Evolutionary conservation across 306 rosid species (phyloP), one percentile per base, ranked within the genome.

Genomic region (Lotus japonicus): DNA sequence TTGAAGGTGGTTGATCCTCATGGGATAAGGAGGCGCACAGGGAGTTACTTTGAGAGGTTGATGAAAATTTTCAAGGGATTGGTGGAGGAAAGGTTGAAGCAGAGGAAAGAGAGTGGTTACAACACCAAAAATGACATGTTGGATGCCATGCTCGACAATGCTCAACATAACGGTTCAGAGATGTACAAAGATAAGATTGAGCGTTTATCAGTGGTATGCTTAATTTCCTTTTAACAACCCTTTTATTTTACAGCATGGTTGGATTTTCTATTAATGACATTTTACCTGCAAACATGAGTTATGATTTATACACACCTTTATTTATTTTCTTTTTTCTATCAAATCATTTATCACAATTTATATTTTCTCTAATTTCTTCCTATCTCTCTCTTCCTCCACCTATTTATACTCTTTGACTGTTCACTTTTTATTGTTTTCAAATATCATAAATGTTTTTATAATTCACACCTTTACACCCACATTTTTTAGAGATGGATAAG

Each of bases 1-100:
- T 41, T 74, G 15, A 79, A 79, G 54, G 9, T 63, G 42, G 0
- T 79, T 12, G 83, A 79, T n/a, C 83, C 77, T 1, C 45, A 16
- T 0, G 83, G 83, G 0, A 62, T 79, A 8, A 79, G 73, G 26
- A 56, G 69, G 15, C 61, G 83, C 6, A 13, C 58, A 0, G 64
- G 58, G 0, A 42, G 3, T 8, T 44, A 66, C 52, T 57, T 75
- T 23, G 3, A 7, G 49, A 66, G 26, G 49, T 44, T 75, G 26
- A 10, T 75, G 18, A 33, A 0, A 5, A 58, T 67, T 4, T 75
- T 75, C 51, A 41, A 28, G 5, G 4, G 18, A 1, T 67, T 75
- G 69, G 55, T 67, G 39, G 7, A 48, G 6, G 28, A 67, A 26
- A 2, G 74, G 16, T 0, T 58, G 69, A 26, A 50, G 46, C 11